These are phyloP conservation scores for Umbilicaria muhlenbergii DNA, from an alignment of 495 filamentous ascomycete species.

Conservation along the genomic window DNA sequence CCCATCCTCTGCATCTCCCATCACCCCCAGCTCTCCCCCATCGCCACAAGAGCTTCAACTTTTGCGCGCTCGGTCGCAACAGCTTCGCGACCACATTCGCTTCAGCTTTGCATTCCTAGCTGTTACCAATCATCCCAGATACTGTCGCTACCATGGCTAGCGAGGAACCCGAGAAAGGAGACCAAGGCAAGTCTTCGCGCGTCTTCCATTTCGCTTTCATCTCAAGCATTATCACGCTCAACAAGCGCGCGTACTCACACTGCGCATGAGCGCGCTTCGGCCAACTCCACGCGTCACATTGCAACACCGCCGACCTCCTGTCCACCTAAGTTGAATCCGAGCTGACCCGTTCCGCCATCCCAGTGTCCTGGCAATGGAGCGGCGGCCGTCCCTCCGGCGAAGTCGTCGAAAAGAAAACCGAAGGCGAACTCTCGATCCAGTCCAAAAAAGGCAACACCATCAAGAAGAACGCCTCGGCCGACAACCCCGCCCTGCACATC, in stretches of 20 bases:
- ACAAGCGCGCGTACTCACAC: neutral
- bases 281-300: neutral
- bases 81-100: too few species aligned
- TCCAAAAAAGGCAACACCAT: constrained; percentile 46
- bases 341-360: neutral
- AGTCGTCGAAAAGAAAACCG: constrained; percentile 39
- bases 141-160: neutral
- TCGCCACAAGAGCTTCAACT: too few species aligned
- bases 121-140: too few species aligned
- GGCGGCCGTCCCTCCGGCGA: constrained; percentile 34
- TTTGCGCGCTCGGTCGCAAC: too few species aligned
- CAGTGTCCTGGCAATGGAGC: constrained; percentile 43
- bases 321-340: neutral
- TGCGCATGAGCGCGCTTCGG: neutral
- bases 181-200: constrained; percentile 11
- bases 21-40: too few species aligned
- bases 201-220: neutral
- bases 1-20: too few species aligned
- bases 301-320: neutral
- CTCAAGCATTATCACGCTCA: too few species aligned
- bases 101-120: too few species aligned
- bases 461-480: constrained; percentile 38
- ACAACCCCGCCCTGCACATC: constrained; percentile 42
- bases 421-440: constrained; percentile 40
- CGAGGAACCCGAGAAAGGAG: constrained; percentile 13